Conservation (phyloP, 768 basidiomycete species). For the Lactarius pseudohatsudake region DNA sequence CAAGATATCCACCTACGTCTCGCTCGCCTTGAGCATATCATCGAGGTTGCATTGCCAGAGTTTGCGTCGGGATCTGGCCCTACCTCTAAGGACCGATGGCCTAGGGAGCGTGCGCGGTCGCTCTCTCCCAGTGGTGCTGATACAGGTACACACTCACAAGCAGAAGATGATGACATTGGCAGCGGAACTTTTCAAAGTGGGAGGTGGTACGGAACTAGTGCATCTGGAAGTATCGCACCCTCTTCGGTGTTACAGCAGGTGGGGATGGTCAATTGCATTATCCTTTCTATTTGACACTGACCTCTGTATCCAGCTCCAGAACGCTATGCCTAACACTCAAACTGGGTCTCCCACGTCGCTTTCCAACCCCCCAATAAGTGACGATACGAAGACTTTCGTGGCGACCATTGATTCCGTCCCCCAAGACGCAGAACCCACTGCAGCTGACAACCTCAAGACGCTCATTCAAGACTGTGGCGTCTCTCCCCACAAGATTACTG, state of each 20-base stretch:
- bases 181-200: constrained; percentile 80
- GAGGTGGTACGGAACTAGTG: constrained; percentile 83
- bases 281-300: not conserved
- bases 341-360: constrained; percentile 19
- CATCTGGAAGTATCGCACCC: constrained; percentile 79
- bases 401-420: constrained; percentile 43
- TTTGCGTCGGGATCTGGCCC: constrained; percentile 51
- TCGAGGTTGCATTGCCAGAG: constrained; percentile 78
- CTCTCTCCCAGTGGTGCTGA: constrained; percentile 49
- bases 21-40: constrained; percentile 74
- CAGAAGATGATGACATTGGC: constrained; percentile 74
- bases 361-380: constrained; percentile 27
- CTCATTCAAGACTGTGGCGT: constrained; percentile 93
- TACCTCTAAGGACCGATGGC: constrained; percentile 30
- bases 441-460: constrained; percentile 80
- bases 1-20: constrained; percentile 76
- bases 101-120: constrained; percentile 44
- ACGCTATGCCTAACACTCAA: constrained; percentile 45
- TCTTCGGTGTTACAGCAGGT: constrained; percentile 80
- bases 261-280: constrained; percentile 23
- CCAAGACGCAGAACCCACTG: constrained; percentile 47
- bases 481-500: constrained; percentile 84
- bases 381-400: constrained; percentile 34
- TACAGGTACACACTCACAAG: constrained; percentile 68
- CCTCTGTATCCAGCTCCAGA: constrained; percentile 45